A percentile compares a stretch with the other conserved stretches of the same genome.
Evolutionary conservation across 805 yeast genomes (phyloP).

Genomic region (Starmerella apicola): DNA sequence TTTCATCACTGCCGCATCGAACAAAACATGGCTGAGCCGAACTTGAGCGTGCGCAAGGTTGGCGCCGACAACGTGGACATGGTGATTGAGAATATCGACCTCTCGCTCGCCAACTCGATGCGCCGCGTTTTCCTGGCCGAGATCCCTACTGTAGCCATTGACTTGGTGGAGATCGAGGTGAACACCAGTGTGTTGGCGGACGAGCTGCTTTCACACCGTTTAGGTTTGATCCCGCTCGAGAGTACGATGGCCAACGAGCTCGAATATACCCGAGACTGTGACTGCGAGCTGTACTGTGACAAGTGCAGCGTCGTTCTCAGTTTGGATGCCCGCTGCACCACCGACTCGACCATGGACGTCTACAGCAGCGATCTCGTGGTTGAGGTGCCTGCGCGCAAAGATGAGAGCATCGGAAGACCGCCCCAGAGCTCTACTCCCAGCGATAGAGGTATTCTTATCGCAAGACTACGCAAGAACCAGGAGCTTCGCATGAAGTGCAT

Average conservation of each 20-base stretch:
- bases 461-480: constrained; percentile 85
- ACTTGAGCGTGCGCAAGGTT: constrained; percentile 77
- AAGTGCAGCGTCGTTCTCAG: constrained; percentile 83
- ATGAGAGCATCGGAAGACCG: constrained; percentile 59
- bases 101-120: constrained; percentile 82
- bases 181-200: constrained; percentile 94
- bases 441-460: constrained; percentile 62
- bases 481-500: constrained; percentile 80
- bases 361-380: constrained; percentile 69
- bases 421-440: constrained; percentile 59
- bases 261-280: constrained; percentile 87
- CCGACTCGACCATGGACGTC: constrained; percentile 78
- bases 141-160: constrained; percentile 96
- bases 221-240: constrained; percentile 83
- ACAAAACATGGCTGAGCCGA: constrained; percentile 34
- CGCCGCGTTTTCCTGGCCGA: constrained; percentile 90
- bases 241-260: constrained; percentile 73
- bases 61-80: constrained; percentile 83
- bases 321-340: constrained; percentile 76
- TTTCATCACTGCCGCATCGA: no score
- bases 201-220: constrained; percentile 86
- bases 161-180: constrained; percentile 82
- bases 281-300: constrained; percentile 95
- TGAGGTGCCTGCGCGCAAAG: constrained; percentile 30
- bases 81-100: constrained; percentile 72